Evolutionary conservation across 1,284 basidiomycete genomes (phyloP), one percentile per base, ranked within the genome.

Genomic region (Cutaneotrichosporon dermatis): DNA sequence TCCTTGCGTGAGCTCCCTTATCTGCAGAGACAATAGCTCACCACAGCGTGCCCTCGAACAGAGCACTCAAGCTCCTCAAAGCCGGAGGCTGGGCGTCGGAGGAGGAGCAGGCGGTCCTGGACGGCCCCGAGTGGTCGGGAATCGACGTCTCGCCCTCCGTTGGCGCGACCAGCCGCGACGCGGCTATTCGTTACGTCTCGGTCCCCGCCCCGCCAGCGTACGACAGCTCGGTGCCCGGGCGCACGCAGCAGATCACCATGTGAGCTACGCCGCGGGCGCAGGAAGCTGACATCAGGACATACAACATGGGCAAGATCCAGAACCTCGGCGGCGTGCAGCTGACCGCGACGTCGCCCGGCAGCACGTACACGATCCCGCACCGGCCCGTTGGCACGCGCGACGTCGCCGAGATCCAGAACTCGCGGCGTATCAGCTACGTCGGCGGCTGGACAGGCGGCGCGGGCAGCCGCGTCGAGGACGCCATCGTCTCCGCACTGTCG

Each of bases 401-500:
- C 10, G 46, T 36, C 4, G 11, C 46, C 33, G 25, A 34, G n/a
- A 10, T 90, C 53, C 89, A 91, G 75, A 84, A 85, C 66, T 81
- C 71, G 16, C 82, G 86, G 7, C 82, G 84, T 1, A 82, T 90
- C 58, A 83, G 84, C 13, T 92, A 84, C 70, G 87, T 85, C 2
- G 88, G 88, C n/a, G 90, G 89, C 6, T 92, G 88, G 82, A 25
- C 55, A 12, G 84, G 85, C 57, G 40, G n/a, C 4, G 50, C 15
- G 3, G 90, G 89, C 67, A 89, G 70, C 1, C 88, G 89, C 79
- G 88, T 91, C 76, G 88, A 90, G 76, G 89, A 91, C 68, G 89
- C 88, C 4, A 90, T 90, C 75, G 83, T 87, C 0, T 84, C 73
- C 0, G 79, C 79, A 0, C 65, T 81, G 53, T 67, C 68, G 3